Evolutionary conservation across 164 flowering plant species (phyloP).

Genomic region (Dillenia turbinata): DNA sequence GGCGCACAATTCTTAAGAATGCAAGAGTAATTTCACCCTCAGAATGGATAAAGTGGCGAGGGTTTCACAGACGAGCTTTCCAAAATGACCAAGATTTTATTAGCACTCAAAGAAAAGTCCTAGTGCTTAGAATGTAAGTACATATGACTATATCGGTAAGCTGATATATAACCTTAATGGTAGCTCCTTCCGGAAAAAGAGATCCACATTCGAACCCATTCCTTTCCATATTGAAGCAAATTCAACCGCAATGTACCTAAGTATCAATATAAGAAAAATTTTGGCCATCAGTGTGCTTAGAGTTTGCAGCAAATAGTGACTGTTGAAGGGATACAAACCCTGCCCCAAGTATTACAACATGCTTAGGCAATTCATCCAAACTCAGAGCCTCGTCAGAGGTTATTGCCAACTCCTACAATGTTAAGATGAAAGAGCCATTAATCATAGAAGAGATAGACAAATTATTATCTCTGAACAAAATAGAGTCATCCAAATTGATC

Average conservation of each 20-base stretch:
- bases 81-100: too few relatives aligned
- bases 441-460: too few relatives aligned
- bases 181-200: conserved; percentile 83
- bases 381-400: conserved; percentile 99
- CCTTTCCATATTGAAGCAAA: conserved; percentile 99
- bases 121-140: too few relatives aligned
- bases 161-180: conserved; percentile 65
- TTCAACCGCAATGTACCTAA: conserved; percentile 95
- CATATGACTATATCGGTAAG: too few relatives aligned
- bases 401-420: conserved; percentile 73
- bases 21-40: too few relatives aligned
- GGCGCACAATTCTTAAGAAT: too few relatives aligned
- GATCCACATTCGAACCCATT: conserved; percentile 80
- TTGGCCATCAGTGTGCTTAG: not conserved
- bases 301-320: not conserved
- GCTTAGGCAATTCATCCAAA: conserved; percentile 90
- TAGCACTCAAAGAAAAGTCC: too few relatives aligned
- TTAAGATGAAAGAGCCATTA: not conserved
- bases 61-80: too few relatives aligned
- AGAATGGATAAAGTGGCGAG: too few relatives aligned
- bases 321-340: conserved; percentile 40
- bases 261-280: not conserved
- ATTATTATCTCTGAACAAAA: too few relatives aligned
- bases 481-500: too few relatives aligned
- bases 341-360: conserved; percentile 84